Evolutionary conservation across 306 rosid genomes (phyloP), one percentile per base, ranked within the genome.

Genomic region (Cucurbita maxima): DNA sequence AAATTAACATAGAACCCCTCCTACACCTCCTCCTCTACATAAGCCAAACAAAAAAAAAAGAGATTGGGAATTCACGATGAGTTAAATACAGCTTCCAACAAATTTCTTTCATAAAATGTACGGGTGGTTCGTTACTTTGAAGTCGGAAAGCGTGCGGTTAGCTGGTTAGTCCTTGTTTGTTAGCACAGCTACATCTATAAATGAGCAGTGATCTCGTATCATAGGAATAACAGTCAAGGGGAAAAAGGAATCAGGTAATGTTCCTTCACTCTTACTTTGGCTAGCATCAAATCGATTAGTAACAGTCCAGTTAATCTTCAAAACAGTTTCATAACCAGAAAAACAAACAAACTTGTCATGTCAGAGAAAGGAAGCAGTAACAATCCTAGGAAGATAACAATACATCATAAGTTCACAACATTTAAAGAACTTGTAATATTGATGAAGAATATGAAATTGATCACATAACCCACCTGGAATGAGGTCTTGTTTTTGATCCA

Each of bases 401-500:
- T 30, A 30, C 2, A 30, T 30, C 34, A 30, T 30, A 30, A 30
- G 34, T 30, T 30, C 34, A 30, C 2, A 30, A 30, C 34, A 3
- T 30, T 30, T 2, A 30, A 30, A 2, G 3, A 30, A 30, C 34
- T 30, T 30, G 3, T 30, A 30, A 30, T 30, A 30, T 30, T 30
- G 34, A 30, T 30, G 34, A 30, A 30, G 18, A 50, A 50, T 50
- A n/a, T 50, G 54, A 50, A 50, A 50, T 50, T 14, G 15, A 50
- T 50, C 18, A 50, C 7, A 50, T 50, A 50, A 50, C 54, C 5
- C 80, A 83, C 89, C 87, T n/a, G 19, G 71, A 75, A 55, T 34
- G 30, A 8, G 37, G 45, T 75, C 68, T 34, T 82, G 83, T 58
- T 44, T 78, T n/a, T 73, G 74, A 71, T 10, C 45, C 44, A 51